Evolutionary conservation across 805 yeast species (phyloP), one percentile per base, ranked within the genome.

Genomic region (Candida coquimbonensis): DNA sequence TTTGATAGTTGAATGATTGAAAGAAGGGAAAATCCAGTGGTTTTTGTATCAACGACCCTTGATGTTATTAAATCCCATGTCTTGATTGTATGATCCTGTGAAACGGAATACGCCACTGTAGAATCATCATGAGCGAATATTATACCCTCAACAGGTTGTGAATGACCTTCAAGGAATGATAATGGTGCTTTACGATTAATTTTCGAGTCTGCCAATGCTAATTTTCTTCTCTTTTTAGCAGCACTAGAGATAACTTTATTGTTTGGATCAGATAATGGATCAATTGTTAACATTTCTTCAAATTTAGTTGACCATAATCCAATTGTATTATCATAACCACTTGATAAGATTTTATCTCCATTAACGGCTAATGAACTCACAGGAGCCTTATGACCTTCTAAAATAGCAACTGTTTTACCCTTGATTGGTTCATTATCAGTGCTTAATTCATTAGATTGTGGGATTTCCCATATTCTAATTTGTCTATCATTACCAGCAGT

Each of bases 1-100:
- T 77, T 72, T 7, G 86, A 78, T 50, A 93, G 70, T 53, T 81
- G 81, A 29, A 81, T 71, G 27, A 90, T 66, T 0, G 96, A 86
- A 39, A 90, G 73, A 51, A 93, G 72, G 11, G 98, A 83, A 64
- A 78, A 90, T 13, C 90, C 85, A 0, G 98, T 89, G 19, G 85
- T 77, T 65, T 85, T 83, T 5, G 97, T 86, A 61, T 89, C 96
- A 27, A 93, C 84, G 56, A 88, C 80, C 53, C 87, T 77, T 12
- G 86, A 72, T 2, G 97, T 90, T 16, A 87, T 85, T 57, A 93
- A 71, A 71, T 93, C 99, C 98, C 98, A 93, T 0, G 99, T 93
- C 59, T 86, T 85, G 52, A 93, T 80, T 0, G 96, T 80, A 63
- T 93, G 99, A 68, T 93, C 98, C 63, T 89, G 96, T 7, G 97